phyloP scores from a whole-genome alignment of 306 rosid species.

The Macrotyloma uniflorum region DNA sequence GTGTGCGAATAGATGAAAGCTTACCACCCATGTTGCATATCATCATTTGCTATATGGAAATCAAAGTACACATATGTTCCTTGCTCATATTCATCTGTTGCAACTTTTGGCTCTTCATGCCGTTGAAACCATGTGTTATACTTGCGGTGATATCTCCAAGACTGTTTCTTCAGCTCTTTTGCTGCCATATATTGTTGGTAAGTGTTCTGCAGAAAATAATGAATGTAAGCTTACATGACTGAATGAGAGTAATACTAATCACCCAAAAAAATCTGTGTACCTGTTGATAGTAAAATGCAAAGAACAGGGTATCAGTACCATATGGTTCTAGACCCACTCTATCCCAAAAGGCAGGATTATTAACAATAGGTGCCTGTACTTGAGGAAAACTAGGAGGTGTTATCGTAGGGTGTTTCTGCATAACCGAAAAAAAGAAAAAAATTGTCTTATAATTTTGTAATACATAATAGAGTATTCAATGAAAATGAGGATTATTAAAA shows the following conservation, averaged over 20 bases:
- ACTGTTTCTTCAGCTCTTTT: slow-evolving; percentile 86
- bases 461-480: background rate
- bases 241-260: background rate
- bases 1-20: slow-evolving; percentile 21
- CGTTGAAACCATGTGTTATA: slow-evolving; percentile 95
- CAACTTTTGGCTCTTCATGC: slow-evolving; percentile 91
- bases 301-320: slow-evolving; percentile 80
- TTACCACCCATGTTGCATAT: slow-evolving; percentile 85
- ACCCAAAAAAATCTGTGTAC: slow-evolving; percentile 43
- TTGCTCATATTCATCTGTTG: slow-evolving; percentile 89
- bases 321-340: slow-evolving; percentile 63
- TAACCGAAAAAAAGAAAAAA: slow-evolving; percentile 14
- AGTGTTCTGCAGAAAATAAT: slow-evolving; percentile 65
- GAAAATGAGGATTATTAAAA: slow-evolving; percentile 13
- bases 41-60: slow-evolving; percentile 81
- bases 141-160: slow-evolving; percentile 92
- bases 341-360: slow-evolving; percentile 86
- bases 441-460: background rate
- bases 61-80: slow-evolving; percentile 93
- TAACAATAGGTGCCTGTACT: slow-evolving; percentile 83
- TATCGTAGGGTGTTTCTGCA: slow-evolving; percentile 72
- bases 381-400: slow-evolving; percentile 85
- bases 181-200: slow-evolving; percentile 89
- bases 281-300: slow-evolving; percentile 88
- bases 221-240: slow-evolving; percentile 30